Percentiles rank a stretch among this genome's conserved stretches.
Conservation (phyloP, 1,139 yeast species). For the Pneumocystis murina region DNA sequence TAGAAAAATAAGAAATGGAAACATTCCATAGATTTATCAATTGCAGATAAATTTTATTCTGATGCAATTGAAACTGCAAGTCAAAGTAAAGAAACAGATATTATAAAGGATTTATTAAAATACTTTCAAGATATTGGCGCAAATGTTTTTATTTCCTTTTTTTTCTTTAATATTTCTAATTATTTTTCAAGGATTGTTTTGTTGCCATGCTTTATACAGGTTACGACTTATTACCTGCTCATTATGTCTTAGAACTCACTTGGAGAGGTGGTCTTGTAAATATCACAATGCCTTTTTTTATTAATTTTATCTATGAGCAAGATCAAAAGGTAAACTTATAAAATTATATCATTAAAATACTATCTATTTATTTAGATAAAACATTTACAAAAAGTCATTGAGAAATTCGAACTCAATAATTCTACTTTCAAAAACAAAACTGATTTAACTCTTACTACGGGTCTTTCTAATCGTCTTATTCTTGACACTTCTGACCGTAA, state of each 20-base stretch:
- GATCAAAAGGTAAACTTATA: not conserved
- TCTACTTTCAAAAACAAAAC: not conserved
- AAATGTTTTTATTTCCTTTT: constrained; percentile 87
- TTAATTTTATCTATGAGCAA: not conserved
- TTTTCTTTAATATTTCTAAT: constrained; percentile 74
- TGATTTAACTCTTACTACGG: not conserved
- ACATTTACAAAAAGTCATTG: not conserved
- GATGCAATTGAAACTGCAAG: constrained; percentile 90
- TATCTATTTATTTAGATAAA: not conserved
- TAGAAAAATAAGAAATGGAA: constrained; percentile 76
- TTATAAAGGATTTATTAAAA: constrained; percentile 74
- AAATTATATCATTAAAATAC: not conserved
- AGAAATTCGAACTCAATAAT: not conserved
- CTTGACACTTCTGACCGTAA: not conserved
- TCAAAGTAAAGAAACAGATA: constrained; percentile 58
- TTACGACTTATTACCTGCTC: constrained; percentile 49
- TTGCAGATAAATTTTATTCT: constrained; percentile 86
- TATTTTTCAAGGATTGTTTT: constrained; percentile 70
- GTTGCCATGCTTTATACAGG: constrained; percentile 75
- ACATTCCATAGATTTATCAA: constrained; percentile 76
- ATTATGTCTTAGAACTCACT: not conserved
- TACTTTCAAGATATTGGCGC: constrained; percentile 96
- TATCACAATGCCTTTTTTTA: not conserved
- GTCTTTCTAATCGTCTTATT: not conserved
- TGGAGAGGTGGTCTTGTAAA: not conserved